Conservation (phyloP, 2,329 filamentous ascomycete genomes). For the Trichoderma polysporum region DNA sequence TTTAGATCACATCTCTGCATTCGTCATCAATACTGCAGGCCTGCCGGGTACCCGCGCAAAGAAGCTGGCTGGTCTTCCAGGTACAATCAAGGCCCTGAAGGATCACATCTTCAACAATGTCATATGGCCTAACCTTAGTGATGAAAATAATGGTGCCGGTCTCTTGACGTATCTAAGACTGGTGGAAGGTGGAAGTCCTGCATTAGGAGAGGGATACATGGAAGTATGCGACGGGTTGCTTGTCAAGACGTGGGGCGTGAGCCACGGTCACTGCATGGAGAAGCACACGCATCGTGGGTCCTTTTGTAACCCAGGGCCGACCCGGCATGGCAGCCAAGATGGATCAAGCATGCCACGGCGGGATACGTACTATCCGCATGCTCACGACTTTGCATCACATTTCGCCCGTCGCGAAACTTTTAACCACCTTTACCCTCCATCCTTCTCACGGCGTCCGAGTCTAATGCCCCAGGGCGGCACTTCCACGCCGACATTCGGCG, state of each 20-base stretch:
- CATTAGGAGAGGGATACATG: slow-evolving; percentile 82
- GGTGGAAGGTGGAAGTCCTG: slow-evolving; percentile 82
- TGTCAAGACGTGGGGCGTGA: slow-evolving; percentile 84
- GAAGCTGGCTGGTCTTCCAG: slow-evolving; percentile 78
- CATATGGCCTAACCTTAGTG: slow-evolving; percentile 95
- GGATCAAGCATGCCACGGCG: slow-evolving; percentile 36
- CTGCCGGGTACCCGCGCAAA: slow-evolving; percentile 80
- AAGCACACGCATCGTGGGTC: slow-evolving; percentile 64
- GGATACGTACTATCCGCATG: slow-evolving; percentile 29
- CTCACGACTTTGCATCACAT: slow-evolving; percentile 43
- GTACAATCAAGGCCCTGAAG: slow-evolving; percentile 90
- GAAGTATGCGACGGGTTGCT: slow-evolving; percentile 85
- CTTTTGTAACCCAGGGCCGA: slow-evolving; percentile 47
- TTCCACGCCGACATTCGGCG: slow-evolving; percentile 27
- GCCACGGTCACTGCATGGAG: slow-evolving; percentile 86
- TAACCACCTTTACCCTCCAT: slow-evolving; percentile 25
- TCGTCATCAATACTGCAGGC: slow-evolving; percentile 90
- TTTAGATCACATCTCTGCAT: slow-evolving; percentile 87
- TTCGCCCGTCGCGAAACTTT: slow-evolving; percentile 30
- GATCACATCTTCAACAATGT: slow-evolving; percentile 95
- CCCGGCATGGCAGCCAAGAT: slow-evolving; percentile 52
- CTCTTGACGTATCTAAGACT: slow-evolving; percentile 87
- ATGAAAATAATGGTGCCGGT: slow-evolving; percentile 92
- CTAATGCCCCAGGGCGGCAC: slow-evolving; percentile 34
- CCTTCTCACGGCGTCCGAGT: slow-evolving; percentile 27